These are phyloP conservation scores for Globisporangium uncinulatum DNA, from an alignment of 352 stramenopile species.

Conservation along the genomic window DNA sequence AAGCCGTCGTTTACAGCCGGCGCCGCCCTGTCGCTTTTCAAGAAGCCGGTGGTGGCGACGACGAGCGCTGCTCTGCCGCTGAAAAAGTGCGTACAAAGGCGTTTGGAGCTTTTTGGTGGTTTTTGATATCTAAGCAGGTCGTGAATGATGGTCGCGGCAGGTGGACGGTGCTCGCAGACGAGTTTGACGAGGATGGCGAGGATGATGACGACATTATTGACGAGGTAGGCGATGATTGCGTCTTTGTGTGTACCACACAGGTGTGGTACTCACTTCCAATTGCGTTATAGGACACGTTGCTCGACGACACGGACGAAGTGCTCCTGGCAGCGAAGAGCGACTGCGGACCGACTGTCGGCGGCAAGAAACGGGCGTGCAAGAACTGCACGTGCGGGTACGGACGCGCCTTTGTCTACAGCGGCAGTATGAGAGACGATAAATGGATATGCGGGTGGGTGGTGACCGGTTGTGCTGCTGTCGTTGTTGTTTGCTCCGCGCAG, in stretches of 20 bases:
- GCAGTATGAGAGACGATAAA: constrained; percentile 6
- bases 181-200: constrained; percentile 29
- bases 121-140: neutral
- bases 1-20: constrained; percentile 57
- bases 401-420: constrained; percentile 4
- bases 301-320: constrained; percentile 83
- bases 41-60: constrained; percentile 21
- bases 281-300: constrained; percentile 43
- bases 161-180: constrained; percentile 67
- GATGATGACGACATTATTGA: constrained; percentile 77
- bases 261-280: neutral
- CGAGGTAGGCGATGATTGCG: constrained; percentile 23
- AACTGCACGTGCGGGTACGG: constrained; percentile 95
- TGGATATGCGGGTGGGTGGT: neutral
- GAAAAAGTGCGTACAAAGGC: constrained; percentile 28
- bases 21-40: constrained; percentile 47
- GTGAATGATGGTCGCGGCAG: constrained; percentile 7
- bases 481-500: constrained; percentile 25
- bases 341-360: constrained; percentile 72
- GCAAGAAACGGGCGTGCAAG: constrained; percentile 93
- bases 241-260: neutral
- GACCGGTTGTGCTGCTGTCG: constrained; percentile 1
- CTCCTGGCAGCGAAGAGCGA: constrained; percentile 63
- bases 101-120: neutral
- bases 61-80: constrained; percentile 16